Evolutionary conservation across 129 eudicot species (phyloP), one percentile per base, ranked within the genome.

Genomic region (Apium graveolens): DNA sequence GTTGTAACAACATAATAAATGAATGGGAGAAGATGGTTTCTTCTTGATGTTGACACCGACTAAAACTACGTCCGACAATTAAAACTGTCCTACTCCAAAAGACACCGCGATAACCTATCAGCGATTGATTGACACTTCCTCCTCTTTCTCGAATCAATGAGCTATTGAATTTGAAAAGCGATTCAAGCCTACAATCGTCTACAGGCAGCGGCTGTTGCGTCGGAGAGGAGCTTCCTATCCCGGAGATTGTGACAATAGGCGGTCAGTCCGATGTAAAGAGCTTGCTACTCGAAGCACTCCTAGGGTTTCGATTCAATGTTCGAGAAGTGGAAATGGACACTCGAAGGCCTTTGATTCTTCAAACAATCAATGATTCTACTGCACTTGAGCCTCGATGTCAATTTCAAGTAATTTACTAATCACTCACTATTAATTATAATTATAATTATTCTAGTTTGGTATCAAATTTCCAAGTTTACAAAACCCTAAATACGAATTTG

Each of bases 241-340:
- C 99, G 3, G 99, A 96, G 84, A 96, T 96, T 0, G 99, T 96
- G 7, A 97, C 97, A 0, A 18, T 96, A 0, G 99, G 99, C n/a
- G 99, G 99, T 0, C 99, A 95, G 86, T 95, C 99, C 2, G 99
- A 95, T 83, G 99, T 97, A 4, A 95, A 95, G 86, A 95, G 99
- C 83, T 91, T 97, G 7, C 96, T 95, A 12, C 99, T 95, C 11
- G 99, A 95, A 86, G 99, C 97, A 16, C 90, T 95, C 13, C 86
- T 95, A 57, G 99, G 99, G 66, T 95, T 95, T 85, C 88, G 99
- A 4, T 96, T 96, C 80, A 96, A 96, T 80, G 96, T 96, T 18
- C 86, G 99, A 4, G 99, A 96, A 75, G 99, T 96, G 29, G 99
- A 96, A 78, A 96, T 96, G 99, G 99, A 97, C 1, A 96, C 99